Base-by-base conservation (phyloP, 352 stramenopile species). In the Globisporangium nunn region DNA sequence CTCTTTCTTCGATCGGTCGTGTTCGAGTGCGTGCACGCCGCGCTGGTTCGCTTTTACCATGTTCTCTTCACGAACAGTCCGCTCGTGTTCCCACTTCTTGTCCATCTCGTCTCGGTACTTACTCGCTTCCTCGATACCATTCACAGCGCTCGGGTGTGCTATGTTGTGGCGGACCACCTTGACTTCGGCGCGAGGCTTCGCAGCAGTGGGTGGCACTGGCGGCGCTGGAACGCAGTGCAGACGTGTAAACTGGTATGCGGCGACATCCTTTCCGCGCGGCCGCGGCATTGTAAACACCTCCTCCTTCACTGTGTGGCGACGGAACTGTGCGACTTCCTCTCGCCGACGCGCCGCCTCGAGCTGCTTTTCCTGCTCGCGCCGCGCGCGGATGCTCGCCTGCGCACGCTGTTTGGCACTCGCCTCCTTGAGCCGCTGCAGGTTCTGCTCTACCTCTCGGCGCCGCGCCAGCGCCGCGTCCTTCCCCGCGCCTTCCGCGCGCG, bases 151-250 rank as follows among this genome's bases (percentile, higher is more conserved):
- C 12, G 66, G 58, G 40, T 85, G 67, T 10, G 54, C 59, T 6
- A 37, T 66, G 52, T 87, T 86, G 60, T 88, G 78, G 11, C 70
- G 62, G 58, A 89, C 63, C 12, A 91, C 66, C 37, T 72, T 85
- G 37, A 87, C 72, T 28, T 62, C 61, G 6, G 64, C 52, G 8
- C 33, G 53, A 33, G 30, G 31, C 52, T 40, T 50, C 11, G 53
- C 8, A 10, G 66, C 51, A 8, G 47, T 58, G 14, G 23, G 18
- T 18, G 40, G 8, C 11, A 18, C 5, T 4, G 41, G 17, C 33
- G 66, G 37, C 17, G 69, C 41, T 5, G 47, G 45, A 3, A 76
- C 44, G 58, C 72, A 83, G 50, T 88, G 76, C 15, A 71, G 69
- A 10, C 78, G 70, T 29, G 74, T 83, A 55, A 78, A 81, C 41